Evolutionary conservation across 306 rosid species (phyloP).

Genomic region (Trifolium repens): DNA sequence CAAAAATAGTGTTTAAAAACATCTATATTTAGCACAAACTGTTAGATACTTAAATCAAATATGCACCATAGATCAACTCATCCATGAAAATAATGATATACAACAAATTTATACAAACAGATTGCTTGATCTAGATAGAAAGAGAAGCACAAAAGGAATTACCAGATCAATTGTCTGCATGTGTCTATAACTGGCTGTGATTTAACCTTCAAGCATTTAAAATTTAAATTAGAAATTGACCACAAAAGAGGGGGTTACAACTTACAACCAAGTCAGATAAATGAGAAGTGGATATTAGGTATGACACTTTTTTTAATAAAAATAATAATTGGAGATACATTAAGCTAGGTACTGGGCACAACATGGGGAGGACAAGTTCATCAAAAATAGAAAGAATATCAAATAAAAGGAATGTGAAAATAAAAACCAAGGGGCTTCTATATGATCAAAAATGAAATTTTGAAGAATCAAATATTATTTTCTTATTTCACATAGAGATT

Average conservation of each 20-base stretch:
- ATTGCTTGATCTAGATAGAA: slow-evolving; percentile 4
- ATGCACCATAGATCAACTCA: slow-evolving; percentile 17
- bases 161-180: slow-evolving; percentile 71
- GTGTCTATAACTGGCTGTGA: slow-evolving; percentile 81
- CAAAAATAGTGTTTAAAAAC: not conserved
- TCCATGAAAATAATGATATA: slow-evolving; percentile 13
- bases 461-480: not conserved
- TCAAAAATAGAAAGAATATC: not conserved
- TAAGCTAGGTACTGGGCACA: slow-evolving; percentile 11
- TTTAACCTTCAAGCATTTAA: slow-evolving; percentile 69
- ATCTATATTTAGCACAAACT: slow-evolving; percentile 5
- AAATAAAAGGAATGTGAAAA: not conserved
- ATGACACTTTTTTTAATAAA: not conserved
- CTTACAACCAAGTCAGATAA: slow-evolving; percentile 19
- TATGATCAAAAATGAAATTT: not conserved
- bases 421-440: not conserved
- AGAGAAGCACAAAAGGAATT: slow-evolving; percentile 35
- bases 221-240: slow-evolving; percentile 33
- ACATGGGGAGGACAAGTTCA: not conserved
- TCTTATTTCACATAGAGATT: not conserved
- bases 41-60: slow-evolving; percentile 14
- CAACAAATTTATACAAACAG: not conserved
- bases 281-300: not conserved
- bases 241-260: slow-evolving; percentile 13
- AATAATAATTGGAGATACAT: slow-evolving; percentile 8